phyloP scores from a whole-genome alignment of 768 basidiomycete genomes.

The Kwoniella europaea region DNA sequence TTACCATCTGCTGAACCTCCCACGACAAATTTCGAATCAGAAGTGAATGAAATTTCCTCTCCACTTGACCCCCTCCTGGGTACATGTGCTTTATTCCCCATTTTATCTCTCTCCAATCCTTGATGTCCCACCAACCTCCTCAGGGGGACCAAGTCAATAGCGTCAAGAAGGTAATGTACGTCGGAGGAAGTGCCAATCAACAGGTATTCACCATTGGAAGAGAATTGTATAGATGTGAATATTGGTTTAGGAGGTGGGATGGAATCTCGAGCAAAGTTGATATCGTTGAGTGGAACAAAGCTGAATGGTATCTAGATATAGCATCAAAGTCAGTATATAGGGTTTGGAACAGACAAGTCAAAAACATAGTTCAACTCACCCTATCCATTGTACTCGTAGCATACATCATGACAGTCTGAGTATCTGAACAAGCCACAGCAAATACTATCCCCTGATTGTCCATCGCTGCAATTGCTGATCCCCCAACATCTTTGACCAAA shows the following conservation, averaged over 20 bases:
- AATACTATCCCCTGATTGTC: constrained; percentile 50
- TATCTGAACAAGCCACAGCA: constrained; percentile 50
- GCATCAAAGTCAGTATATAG: not conserved
- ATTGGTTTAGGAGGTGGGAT: constrained; percentile 86
- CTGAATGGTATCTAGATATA: constrained; percentile 73
- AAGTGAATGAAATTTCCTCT: constrained; percentile 92
- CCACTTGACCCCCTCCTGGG: constrained; percentile 79
- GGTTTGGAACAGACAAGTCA: too few species aligned
- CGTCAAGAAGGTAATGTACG: constrained; percentile 91
- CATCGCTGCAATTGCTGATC: constrained; percentile 49
- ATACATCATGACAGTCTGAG: constrained; percentile 49
- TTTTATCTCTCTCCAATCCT: constrained; percentile 75
- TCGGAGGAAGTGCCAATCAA: constrained; percentile 90
- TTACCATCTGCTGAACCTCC: constrained; percentile 77
- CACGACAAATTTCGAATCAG: constrained; percentile 87
- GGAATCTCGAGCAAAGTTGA: constrained; percentile 71
- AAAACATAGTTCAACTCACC: constrained; percentile 35
- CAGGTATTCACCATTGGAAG: constrained; percentile 84
- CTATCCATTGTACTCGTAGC: constrained; percentile 35
- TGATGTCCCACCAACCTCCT: constrained; percentile 83
- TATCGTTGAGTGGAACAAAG: constrained; percentile 79
- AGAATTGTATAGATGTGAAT: constrained; percentile 90
- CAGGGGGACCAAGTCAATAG: constrained; percentile 80
- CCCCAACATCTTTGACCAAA: constrained; percentile 50
- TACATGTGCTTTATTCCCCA: constrained; percentile 63